Conservation (phyloP, 768 basidiomycete genomes). For the Candolleomyces aberdarensis region DNA sequence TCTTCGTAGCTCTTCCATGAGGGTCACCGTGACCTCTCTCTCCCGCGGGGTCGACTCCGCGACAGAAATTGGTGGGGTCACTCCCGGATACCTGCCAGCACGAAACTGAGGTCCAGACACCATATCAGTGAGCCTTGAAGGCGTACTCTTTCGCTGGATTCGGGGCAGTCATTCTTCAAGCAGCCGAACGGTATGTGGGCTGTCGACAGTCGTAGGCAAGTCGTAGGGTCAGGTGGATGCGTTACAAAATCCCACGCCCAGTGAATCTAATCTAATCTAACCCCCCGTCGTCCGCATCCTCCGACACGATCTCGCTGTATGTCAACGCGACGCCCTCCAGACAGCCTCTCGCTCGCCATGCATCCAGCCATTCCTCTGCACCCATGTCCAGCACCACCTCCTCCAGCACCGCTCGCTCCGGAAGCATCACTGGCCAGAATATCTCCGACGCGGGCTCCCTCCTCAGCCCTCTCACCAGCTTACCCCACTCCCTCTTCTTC, state of each 20-base stretch:
- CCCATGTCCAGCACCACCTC: conserved; percentile 17
- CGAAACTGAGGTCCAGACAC: conserved; percentile 5
- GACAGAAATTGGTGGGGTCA: conserved; percentile 83
- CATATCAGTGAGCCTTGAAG: background rate
- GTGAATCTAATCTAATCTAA: no score
- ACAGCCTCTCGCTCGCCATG: conserved; percentile 27
- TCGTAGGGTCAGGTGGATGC: no score
- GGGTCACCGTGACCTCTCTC: conserved; percentile 75
- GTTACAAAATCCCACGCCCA: no score
- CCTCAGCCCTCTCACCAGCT: conserved; percentile 41
- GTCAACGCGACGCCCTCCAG: background rate
- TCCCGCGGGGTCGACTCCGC: conserved; percentile 73
- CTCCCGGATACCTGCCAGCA: conserved; percentile 62
- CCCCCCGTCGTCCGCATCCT: no score
- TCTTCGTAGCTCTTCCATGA: conserved; percentile 87
- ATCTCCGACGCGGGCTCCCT: conserved; percentile 42
- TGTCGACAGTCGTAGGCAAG: no score
- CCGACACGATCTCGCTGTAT: no score
- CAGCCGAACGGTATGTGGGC: background rate
- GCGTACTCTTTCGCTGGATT: background rate
- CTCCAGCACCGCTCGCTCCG: no score
- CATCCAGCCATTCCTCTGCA: conserved; percentile 19
- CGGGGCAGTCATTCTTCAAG: background rate
- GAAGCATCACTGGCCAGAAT: conserved; percentile 15
- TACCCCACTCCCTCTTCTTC: conserved; percentile 1